Evolutionary conservation across 306 rosid genomes (phyloP), one percentile per base, ranked within the genome.

Genomic region (Gastrolobium bilobum): DNA sequence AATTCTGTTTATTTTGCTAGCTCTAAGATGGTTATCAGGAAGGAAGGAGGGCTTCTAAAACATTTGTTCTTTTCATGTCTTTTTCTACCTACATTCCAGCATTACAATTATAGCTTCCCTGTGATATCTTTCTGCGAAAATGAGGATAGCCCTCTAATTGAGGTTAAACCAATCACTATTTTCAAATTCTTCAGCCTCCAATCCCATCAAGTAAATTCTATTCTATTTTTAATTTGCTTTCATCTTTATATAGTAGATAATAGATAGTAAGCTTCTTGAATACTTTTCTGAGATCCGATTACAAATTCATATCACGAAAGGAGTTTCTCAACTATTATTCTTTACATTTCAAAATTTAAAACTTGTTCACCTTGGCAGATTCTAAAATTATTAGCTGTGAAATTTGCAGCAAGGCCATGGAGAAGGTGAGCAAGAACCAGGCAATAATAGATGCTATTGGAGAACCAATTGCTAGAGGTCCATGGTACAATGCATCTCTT

Each of bases 401-500:
- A 85, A 59, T 77, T 79, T 90, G 67, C 91, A 95, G 99, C 83
- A 90, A 91, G 87, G 99, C 98, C 73, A 85, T 96, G 89, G 97
- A 96, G 88, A 82, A 91, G 74, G 91, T 67, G 67, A 82, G 78
- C 74, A 81, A 81, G 71, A 93, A 88, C 87, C 87, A 81, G 66
- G 88, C 86, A 68, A 29, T 96, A 64, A 80, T 64, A 84, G 94
- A 91, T 73, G 94, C 98, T 66, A 84, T 96, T 53, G 99, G 99
- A 58, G 94, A 93, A 79, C 99, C 99, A 52, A 80, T 96, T 69
- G 82, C 71, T 59, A 92, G 85, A 84, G 99, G 99, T 65, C 90
- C 98, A 65, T 95, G 99, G 99, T 95, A 93, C 85, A 91, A 89
- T 84, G 97, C 98, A 61, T 88, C 97, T 54, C 99, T 95, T 66